Base-by-base conservation (phyloP, 768 basidiomycete species). In the Russula sp. region DNA sequence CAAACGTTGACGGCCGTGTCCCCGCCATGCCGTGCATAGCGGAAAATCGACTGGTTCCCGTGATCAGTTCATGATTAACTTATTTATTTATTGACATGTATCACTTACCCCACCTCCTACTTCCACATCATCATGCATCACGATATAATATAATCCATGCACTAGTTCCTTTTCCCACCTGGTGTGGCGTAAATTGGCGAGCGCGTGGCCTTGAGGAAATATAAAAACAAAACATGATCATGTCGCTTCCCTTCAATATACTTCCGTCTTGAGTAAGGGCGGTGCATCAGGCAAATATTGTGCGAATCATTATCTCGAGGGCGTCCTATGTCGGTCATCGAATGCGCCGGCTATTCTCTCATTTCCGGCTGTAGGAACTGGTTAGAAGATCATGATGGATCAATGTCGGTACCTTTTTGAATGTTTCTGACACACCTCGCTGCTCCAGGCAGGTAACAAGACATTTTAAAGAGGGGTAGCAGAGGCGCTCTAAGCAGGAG, bases 21-120 rank as follows among this genome's bases (percentile, higher is more conserved):
- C 49, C 52, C 49, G 60, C 59, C 60, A 51, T 65, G 64, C 64
- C 64, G 64, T 56, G 60, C 64, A 65, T 65, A 56, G 64, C 64
- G 64, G 64, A 65, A 65, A 65, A 64, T 61, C 64, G 64, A 65
- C 64, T 61, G 52, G 50, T 40, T 57, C 55, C 32, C 59, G 57
- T 60, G 44, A 65, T 65, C 49, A 65, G 49, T 61, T 28, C 60
- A 65, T 22, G 54, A 61, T 65, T 65, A 65, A 65, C 54, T 65
- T 65, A 65, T 65, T 52, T 44, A 61, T 42, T 57, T 61, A 61
- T 57, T 59, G 55, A 50, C 46, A 1, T 30, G n/a, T 38, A 61
- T 5, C 40, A 65, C 64, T 50, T 44, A 65, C 64, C 36, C 49
- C 42, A 51, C 48, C 34, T 44, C 34, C 20, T 57, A 61, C 49